Evolutionary conservation across 2,329 filamentous ascomycete genomes (phyloP).

Genomic region (Gliomastix tumulicola): DNA sequence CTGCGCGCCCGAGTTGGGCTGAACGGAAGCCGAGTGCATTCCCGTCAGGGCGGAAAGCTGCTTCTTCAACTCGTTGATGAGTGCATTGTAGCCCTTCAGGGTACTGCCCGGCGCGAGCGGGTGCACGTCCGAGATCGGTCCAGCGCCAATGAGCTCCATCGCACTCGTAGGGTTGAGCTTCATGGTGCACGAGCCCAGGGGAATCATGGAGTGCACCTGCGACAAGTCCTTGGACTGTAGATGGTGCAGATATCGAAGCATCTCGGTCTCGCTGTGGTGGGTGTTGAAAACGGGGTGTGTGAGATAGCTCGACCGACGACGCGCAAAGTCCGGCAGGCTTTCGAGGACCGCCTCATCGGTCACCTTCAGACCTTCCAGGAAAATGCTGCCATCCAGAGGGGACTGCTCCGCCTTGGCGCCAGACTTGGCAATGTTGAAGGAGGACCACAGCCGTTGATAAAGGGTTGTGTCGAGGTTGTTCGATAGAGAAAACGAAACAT

Average conservation of each 20-base stretch:
- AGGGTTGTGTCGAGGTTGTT: background rate
- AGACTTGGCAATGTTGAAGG: background rate
- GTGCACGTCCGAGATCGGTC: conserved; percentile 36
- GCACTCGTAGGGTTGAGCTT: conserved; percentile 92
- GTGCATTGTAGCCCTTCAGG: conserved; percentile 58
- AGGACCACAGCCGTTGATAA: background rate
- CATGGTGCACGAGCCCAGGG: conserved; percentile 95
- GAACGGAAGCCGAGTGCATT: conserved; percentile 82
- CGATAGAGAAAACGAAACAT: no score
- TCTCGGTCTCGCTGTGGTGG: conserved; percentile 90
- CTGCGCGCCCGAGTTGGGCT: conserved; percentile 94
- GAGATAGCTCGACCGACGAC: conserved; percentile 68
- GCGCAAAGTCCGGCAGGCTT: conserved; percentile 50
- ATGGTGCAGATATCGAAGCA: conserved; percentile 89
- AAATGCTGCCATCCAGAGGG: no score
- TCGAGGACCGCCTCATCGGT: conserved; percentile 18
- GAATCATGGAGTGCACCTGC: conserved; percentile 94
- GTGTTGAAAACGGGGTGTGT: conserved; percentile 93
- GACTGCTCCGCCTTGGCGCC: background rate
- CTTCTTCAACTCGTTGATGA: conserved; percentile 66
- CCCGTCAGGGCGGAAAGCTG: conserved; percentile 81
- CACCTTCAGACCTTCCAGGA: background rate
- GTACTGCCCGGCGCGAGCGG: conserved; percentile 64
- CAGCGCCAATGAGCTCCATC: conserved; percentile 67
- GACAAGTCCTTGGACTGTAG: conserved; percentile 92